Percentiles rank a stretch among this genome's conserved stretches.
Evolutionary conservation across 495 filamentous ascomycete species (phyloP).

Genomic region (Extremus antarcticus): DNA sequence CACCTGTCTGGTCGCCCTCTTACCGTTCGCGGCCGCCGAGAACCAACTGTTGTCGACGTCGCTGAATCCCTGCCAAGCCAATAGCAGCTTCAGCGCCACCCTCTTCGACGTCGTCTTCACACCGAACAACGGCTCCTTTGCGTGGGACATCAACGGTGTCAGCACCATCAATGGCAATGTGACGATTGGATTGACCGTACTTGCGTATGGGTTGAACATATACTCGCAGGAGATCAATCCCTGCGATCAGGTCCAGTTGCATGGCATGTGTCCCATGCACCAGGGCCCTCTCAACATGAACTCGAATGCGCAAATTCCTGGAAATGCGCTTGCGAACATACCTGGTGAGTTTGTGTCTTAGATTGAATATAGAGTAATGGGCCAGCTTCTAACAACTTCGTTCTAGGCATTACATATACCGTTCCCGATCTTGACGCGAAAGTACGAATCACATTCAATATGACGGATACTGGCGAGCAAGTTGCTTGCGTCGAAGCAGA

Average conservation of each 20-base stretch:
- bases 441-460: conserved; percentile 69
- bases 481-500: conserved; percentile 83
- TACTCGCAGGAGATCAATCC: conserved; percentile 59
- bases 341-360: conserved; percentile 28
- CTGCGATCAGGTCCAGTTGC: conserved; percentile 51
- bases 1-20: conserved; percentile 13
- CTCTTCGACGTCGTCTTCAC: conserved; percentile 72
- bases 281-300: conserved; percentile 62
- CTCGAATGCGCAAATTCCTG: conserved; percentile 52
- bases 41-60: conserved; percentile 30
- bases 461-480: conserved; percentile 40
- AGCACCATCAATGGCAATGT: conserved; percentile 82
- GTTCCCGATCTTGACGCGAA: conserved; percentile 91
- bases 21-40: conserved; percentile 19
- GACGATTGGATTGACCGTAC: conserved; percentile 60
- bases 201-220: conserved; percentile 71
- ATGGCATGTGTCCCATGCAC: conserved; percentile 87
- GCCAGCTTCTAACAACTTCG: neutral
- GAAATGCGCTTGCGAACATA: conserved; percentile 49
- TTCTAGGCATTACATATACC: conserved; percentile 62
- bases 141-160: conserved; percentile 68
- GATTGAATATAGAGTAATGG: no score
- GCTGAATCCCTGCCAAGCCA: conserved; percentile 31
- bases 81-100: conserved; percentile 79
- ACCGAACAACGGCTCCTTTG: conserved; percentile 59